Percentiles rank a stretch among this genome's conserved stretches.
Evolutionary conservation across 2,329 filamentous ascomycete genomes (phyloP).

Genomic region (Pseudogymnoascus sp.): DNA sequence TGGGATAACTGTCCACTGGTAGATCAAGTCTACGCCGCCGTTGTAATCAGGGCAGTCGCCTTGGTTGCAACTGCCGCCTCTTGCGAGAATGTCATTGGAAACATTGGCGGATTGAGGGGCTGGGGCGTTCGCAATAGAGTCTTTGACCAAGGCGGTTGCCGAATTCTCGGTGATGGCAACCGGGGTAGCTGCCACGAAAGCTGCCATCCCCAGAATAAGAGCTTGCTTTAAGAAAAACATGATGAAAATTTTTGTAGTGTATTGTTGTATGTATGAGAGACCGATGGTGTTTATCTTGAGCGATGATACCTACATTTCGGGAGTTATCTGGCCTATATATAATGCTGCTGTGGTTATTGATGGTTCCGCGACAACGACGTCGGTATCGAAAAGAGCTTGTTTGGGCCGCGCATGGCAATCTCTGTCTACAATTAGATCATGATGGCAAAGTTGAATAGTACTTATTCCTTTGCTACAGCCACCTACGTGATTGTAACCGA

Average conservation of each 20-base stretch:
- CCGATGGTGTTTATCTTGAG: too few species aligned
- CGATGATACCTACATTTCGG: neutral
- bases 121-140: neutral
- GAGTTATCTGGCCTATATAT: neutral
- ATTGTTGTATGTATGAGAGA: neutral
- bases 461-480: neutral
- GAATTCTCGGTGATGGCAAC: neutral
- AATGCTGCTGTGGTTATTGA: too few species aligned
- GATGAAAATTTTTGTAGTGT: neutral
- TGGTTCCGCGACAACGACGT: too few species aligned
- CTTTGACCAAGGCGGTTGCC: neutral
- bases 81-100: neutral
- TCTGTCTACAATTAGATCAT: neutral
- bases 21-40: neutral
- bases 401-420: neutral
- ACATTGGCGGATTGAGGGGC: neutral
- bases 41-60: neutral
- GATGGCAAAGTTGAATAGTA: neutral
- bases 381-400: neutral
- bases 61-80: neutral
- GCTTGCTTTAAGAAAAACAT: neutral
- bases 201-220: neutral
- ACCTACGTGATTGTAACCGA: neutral
- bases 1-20: neutral
- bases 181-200: neutral